Conservation (phyloP, 2,329 filamentous ascomycete species). For the Monilinia polystroma region DNA sequence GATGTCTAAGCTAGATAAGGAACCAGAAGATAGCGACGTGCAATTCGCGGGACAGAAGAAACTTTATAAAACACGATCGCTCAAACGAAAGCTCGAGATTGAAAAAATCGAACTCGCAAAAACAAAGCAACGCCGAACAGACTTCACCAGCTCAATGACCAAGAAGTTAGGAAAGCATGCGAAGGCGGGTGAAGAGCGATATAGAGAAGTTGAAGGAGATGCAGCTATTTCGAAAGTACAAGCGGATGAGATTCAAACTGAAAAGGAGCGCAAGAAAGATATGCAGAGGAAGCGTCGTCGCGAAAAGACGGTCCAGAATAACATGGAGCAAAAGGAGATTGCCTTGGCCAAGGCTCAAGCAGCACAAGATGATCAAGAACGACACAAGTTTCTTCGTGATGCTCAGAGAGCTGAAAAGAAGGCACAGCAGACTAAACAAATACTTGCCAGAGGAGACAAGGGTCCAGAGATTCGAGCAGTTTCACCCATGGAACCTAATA, state of each 20-base stretch:
- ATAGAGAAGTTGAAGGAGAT: conserved; percentile 73
- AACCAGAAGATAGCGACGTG: conserved; percentile 57
- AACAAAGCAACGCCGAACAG: conserved; percentile 60
- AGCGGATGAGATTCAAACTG: conserved; percentile 83
- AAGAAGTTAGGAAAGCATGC: conserved; percentile 68
- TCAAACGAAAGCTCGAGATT: conserved; percentile 69
- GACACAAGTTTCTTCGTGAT: conserved; percentile 75
- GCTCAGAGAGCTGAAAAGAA: conserved; percentile 91
- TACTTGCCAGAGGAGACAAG: conserved; percentile 83
- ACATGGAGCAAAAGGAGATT: conserved; percentile 84
- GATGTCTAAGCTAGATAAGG: conserved; percentile 58
- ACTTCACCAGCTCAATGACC: conserved; percentile 58
- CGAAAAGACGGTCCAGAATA: conserved; percentile 93
- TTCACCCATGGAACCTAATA: conserved; percentile 71
- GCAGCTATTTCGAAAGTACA: conserved; percentile 84
- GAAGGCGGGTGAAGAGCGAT: conserved; percentile 70
- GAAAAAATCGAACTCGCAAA: conserved; percentile 61
- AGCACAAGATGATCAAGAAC: conserved; percentile 79
- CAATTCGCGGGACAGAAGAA: conserved; percentile 52
- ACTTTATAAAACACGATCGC: conserved; percentile 54
- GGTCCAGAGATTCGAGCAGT: conserved; percentile 67
- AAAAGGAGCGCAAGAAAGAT: conserved; percentile 99
- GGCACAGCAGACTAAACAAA: conserved; percentile 83
- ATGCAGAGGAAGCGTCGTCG: conserved; percentile 97
- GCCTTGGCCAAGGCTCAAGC: conserved; percentile 75